A percentile compares a stretch with the other conserved stretches of the same genome.
Conservation (phyloP, 2,329 filamentous ascomycete genomes). For the Monosporascus sp. region DNA sequence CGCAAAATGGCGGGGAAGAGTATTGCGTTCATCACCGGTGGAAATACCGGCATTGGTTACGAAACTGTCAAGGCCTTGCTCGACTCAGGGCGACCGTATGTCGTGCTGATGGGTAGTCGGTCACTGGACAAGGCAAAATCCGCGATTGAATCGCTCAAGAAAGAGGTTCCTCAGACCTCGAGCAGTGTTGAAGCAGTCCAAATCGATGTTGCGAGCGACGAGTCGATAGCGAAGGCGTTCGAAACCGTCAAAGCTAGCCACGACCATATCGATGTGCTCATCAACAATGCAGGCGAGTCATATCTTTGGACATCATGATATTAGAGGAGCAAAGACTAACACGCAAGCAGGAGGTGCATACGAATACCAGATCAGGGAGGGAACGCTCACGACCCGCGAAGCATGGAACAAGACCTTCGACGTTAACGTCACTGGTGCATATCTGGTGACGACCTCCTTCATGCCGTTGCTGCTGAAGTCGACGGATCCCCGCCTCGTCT, state of each 20-base stretch:
- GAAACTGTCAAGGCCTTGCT: slow-evolving; percentile 49
- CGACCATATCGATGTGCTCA: slow-evolving; percentile 43
- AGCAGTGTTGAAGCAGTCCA: slow-evolving; percentile 41
- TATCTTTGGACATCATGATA: not conserved
- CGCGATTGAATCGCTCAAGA: slow-evolving; percentile 35
- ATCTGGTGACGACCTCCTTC: slow-evolving; percentile 25
- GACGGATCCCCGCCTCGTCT: slow-evolving; percentile 35
- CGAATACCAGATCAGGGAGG: slow-evolving; percentile 15
- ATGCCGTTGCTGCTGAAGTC: slow-evolving; percentile 36
- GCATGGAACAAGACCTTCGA: slow-evolving; percentile 32
- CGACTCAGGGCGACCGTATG: slow-evolving; percentile 38
- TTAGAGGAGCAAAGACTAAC: too few species aligned
- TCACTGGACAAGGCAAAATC: slow-evolving; percentile 41
- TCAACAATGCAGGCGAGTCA: slow-evolving; percentile 49
- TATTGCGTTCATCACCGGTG: slow-evolving; percentile 54
- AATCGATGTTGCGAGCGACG: slow-evolving; percentile 48
- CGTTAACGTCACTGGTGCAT: slow-evolving; percentile 33
- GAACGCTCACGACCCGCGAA: slow-evolving; percentile 25
- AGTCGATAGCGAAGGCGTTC: slow-evolving; percentile 41
- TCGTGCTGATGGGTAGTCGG: slow-evolving; percentile 51
- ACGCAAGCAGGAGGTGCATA: not conserved
- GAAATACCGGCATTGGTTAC: slow-evolving; percentile 54
- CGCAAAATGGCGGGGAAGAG: not conserved
- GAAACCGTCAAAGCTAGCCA: slow-evolving; percentile 34
- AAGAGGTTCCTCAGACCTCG: slow-evolving; percentile 31